Conservation (phyloP, 2,329 filamentous ascomycete species). For the Stenocarpella maydis region DNA sequence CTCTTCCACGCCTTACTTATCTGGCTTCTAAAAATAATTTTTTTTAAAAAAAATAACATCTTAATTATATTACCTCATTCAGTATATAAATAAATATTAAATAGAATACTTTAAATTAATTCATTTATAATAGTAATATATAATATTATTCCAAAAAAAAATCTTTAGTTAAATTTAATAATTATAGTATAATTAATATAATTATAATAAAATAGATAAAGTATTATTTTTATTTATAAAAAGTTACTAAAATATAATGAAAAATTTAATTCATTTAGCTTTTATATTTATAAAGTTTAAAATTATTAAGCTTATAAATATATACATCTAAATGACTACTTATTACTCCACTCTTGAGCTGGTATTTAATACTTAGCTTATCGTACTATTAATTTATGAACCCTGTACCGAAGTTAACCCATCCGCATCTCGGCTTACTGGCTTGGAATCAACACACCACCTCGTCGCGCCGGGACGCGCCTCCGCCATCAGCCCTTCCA, state of each 20-base stretch:
- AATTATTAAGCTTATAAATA: background rate
- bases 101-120: background rate
- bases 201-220: background rate
- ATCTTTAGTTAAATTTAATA: background rate
- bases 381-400: background rate
- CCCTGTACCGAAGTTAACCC: background rate
- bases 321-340: too few species aligned
- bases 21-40: background rate
- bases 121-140: too few species aligned
- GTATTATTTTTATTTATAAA: background rate
- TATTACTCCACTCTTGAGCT: background rate
- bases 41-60: background rate
- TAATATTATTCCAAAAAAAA: too few species aligned
- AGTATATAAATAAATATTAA: background rate
- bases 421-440: too few species aligned
- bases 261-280: background rate
- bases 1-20: background rate
- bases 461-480: slow-evolving; percentile 8
- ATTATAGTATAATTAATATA: too few species aligned
- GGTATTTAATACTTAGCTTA: background rate
- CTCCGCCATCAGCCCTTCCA: background rate
- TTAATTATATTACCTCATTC: background rate
- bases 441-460: background rate
- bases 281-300: background rate
- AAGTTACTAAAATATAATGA: background rate